These are phyloP conservation scores for Heliamphora ciliata DNA, from an alignment of 179 eudicot species.

Conservation along the genomic window DNA sequence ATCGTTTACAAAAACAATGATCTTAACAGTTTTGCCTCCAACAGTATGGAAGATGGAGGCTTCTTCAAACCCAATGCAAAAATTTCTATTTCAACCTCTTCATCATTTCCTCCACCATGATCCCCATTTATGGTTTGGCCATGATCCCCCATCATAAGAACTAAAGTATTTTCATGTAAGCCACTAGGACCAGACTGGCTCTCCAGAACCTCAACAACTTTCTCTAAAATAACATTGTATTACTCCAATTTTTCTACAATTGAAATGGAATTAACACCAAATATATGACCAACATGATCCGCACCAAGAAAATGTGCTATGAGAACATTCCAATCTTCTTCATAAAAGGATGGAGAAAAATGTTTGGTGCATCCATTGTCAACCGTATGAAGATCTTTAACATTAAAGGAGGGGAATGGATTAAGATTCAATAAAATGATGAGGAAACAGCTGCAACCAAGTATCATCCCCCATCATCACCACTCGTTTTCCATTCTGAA, in stretches of 20 bases:
- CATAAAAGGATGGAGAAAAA: conserved; percentile 63
- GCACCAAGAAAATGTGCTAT: conserved; percentile 98
- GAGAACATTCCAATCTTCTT: conserved; percentile 87
- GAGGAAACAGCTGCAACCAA: conserved; percentile 89
- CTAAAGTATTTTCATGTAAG: conserved; percentile 80
- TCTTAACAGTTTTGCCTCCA: conserved; percentile 17
- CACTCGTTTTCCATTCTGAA: conserved; percentile 80
- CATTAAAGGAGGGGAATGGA: conserved; percentile 94
- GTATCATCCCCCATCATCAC: conserved; percentile 99
- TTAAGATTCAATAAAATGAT: conserved; percentile 70
- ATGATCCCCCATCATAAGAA: conserved; percentile 98
- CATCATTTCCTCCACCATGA: conserved; percentile 94
- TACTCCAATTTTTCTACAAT: conserved; percentile 90
- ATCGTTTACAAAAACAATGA: too few relatives aligned
- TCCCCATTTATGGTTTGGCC: conserved; percentile 97
- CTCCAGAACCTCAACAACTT: conserved; percentile 57
- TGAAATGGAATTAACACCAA: conserved; percentile 81
- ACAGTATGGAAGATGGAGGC: conserved; percentile 37
- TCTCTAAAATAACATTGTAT: conserved; percentile 71
- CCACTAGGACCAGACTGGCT: conserved; percentile 81
- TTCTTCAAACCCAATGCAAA: conserved; percentile 75
- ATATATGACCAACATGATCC: conserved; percentile 99
- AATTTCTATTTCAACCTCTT: conserved; percentile 97
- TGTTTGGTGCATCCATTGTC: conserved; percentile 80
- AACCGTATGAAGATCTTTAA: conserved; percentile 92